Evolutionary conservation across 805 yeast genomes (phyloP).

Genomic region (Ogataea neopini): DNA sequence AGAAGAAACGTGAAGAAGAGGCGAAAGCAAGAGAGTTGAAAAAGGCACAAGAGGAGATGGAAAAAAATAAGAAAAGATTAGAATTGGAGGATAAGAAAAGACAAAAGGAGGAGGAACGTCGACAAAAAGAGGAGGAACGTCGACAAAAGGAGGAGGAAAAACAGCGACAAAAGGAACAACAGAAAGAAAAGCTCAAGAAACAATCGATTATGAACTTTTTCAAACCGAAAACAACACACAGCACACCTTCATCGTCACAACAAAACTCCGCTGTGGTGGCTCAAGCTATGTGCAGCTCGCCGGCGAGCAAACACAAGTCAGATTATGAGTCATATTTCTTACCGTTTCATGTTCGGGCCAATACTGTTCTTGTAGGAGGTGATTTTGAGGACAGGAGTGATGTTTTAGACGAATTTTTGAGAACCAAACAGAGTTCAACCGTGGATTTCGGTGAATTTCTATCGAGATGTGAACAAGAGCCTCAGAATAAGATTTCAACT

Average conservation of each 20-base stretch:
- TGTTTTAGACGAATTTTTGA: constrained; percentile 17
- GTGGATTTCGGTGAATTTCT: constrained; percentile 18
- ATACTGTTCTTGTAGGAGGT: constrained; percentile 19
- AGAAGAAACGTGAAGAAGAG: constrained; percentile 31
- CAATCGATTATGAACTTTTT: constrained; percentile 37
- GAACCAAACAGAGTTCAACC: constrained; percentile 13
- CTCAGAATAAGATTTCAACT: constrained; percentile 6
- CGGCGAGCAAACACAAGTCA: background rate
- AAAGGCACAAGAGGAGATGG: constrained; percentile 34
- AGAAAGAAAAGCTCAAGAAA: constrained; percentile 28
- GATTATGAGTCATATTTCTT: constrained; percentile 31
- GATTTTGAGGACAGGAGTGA: constrained; percentile 4
- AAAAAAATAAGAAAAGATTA: constrained; percentile 39
- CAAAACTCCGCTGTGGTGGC: background rate
- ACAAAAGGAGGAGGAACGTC: constrained; percentile 27
- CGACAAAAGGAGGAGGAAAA: constrained; percentile 24
- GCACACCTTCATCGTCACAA: background rate
- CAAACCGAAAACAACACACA: constrained; percentile 21
- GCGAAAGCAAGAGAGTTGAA: constrained; percentile 32
- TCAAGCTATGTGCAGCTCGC: constrained; percentile 5
- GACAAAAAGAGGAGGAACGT: constrained; percentile 30
- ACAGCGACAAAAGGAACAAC: constrained; percentile 22
- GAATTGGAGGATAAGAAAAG: constrained; percentile 26
- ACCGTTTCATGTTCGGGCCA: constrained; percentile 32
- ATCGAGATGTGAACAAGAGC: background rate